Conservation (phyloP, 164 flowering plant genomes). For the Berberis vulgaris region DNA sequence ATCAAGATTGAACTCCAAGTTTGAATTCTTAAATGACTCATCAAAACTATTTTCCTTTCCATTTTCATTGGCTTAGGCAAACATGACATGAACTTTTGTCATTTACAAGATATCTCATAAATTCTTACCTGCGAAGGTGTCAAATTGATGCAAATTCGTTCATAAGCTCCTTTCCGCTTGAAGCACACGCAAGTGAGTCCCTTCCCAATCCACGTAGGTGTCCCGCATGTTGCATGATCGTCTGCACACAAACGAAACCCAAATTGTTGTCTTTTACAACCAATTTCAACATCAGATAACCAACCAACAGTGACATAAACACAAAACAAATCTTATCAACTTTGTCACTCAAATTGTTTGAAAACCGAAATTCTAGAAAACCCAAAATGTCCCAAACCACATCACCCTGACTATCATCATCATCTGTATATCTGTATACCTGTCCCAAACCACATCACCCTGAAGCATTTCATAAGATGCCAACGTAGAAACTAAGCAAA, state of each 20-base stretch:
- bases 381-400: no score
- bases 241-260: conserved; percentile 28
- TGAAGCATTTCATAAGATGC: no score
- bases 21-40: no score
- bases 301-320: background rate
- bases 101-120: background rate
- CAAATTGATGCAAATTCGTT: conserved; percentile 44
- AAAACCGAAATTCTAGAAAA: no score
- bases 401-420: no score
- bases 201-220: conserved; percentile 60
- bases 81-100: background rate
- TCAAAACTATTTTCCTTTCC: no score
- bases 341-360: no score
- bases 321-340: background rate
- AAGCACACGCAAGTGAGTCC: conserved; percentile 76
- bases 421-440: no score
- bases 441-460: no score
- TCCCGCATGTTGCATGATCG: conserved; percentile 50
- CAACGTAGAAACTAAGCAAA: no score
- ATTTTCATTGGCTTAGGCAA: no score
- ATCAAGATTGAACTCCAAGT: no score
- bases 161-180: conserved; percentile 51
- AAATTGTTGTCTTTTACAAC: conserved; percentile 7
- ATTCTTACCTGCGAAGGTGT: conserved; percentile 57
- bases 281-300: background rate